Evolutionary conservation across 768 basidiomycete genomes (phyloP), one percentile per base, ranked within the genome.

Genomic region (Macrolepiota albuminosa): DNA sequence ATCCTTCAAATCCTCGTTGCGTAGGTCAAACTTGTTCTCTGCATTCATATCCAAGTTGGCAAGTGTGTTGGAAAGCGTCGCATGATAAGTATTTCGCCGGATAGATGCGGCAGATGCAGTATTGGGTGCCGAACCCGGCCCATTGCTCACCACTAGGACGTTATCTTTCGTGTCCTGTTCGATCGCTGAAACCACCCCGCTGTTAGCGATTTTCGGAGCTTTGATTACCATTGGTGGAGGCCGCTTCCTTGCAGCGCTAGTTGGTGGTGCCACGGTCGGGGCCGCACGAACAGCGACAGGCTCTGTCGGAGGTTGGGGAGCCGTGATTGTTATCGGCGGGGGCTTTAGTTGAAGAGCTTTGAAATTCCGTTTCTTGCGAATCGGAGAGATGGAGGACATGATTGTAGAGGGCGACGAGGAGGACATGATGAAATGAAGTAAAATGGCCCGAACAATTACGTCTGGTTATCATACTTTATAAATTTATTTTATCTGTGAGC

Each of bases 321-420:
- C 69, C 2, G 79, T 70, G n/a, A 70, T 59, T 43, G 76, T 65
- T 24, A 80, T 70, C 49, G 75, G 73, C 48, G 80, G 62, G 59
- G 88, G 85, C 65, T 83, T 80, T 70, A 95, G 85, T 75, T 88
- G 85, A 9, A 95, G 83, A 42, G 82, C 86, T 75, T 93, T 94
- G 83, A 93, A 93, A 71, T 95, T 95, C 63, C 93, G 86, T 73
- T 95, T 95, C 81, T 93, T 92, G 74, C 92, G 88, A 62, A 92
- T 83, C 56, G 88, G 85, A 18, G 67, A 65, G 14, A 63, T 16
- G 18, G 66, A 58, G 18, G 66, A 64, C 33, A 64, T 1, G 5
- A 59, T n/a, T 48, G 54, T 29, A 36, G 64, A 53, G 29, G 62
- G 54, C 57, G 62, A 60, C 33, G 61, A 51, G 39, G 36, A 59